A percentile compares a stretch with the other conserved stretches of the same genome.
These are phyloP conservation scores for Papiliotrema fonsecae DNA, from an alignment of 1,284 basidiomycete species.

Conservation along the genomic window DNA sequence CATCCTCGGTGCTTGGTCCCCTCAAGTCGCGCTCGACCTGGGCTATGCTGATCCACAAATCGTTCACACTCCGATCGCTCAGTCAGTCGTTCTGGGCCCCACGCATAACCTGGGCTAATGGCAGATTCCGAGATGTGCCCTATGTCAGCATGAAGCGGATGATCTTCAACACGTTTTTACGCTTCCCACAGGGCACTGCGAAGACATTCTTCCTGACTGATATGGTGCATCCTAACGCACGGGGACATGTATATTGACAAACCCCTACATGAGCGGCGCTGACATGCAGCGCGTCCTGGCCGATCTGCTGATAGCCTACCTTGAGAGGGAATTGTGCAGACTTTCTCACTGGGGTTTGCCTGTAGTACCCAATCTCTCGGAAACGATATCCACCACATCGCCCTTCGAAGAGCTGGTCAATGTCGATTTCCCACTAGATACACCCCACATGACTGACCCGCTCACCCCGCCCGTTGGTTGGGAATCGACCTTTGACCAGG, in stretches of 20 bases:
- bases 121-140: constrained; percentile 3
- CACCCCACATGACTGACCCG: constrained; percentile 23
- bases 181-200: constrained; percentile 37
- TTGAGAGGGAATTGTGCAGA: constrained; percentile 46
- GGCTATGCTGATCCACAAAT: constrained; percentile 47
- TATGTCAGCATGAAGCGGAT: constrained; percentile 34
- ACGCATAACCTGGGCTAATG: not conserved
- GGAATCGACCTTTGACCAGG: constrained; percentile 35
- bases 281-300: constrained; percentile 37
- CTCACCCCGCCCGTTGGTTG: constrained; percentile 32
- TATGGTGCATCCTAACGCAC: constrained; percentile 43
- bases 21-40: constrained; percentile 41
- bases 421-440: constrained; percentile 34
- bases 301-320: constrained; percentile 44
- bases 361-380: constrained; percentile 11
- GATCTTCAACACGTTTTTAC: constrained; percentile 43
- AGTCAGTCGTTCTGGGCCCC: constrained; percentile 8
- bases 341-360: constrained; percentile 38
- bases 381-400: constrained; percentile 32
- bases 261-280: not conserved
- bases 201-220: constrained; percentile 40
- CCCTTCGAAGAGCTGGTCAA: constrained; percentile 30
- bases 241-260: constrained; percentile 37
- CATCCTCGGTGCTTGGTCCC: constrained; percentile 45
- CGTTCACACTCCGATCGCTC: constrained; percentile 43